These are phyloP conservation scores for Hypoxylon sp. DNA, from an alignment of 2,329 filamentous ascomycete genomes.

Conservation along the genomic window DNA sequence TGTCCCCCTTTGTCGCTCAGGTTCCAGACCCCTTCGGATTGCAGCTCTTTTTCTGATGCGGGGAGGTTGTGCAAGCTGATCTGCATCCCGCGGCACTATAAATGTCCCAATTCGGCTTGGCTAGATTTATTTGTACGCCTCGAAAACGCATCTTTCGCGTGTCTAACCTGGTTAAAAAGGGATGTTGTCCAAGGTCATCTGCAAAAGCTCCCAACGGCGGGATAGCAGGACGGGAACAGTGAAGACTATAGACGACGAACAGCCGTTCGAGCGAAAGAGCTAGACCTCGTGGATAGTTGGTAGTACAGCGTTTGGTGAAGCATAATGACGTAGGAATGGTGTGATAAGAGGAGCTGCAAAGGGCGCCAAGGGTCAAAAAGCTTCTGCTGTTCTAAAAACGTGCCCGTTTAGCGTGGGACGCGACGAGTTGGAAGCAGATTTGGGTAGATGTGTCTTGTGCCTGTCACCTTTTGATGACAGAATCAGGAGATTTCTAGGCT, in stretches of 20 bases:
- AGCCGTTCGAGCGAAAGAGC: slow-evolving; percentile 29
- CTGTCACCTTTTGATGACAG: slow-evolving; percentile 30
- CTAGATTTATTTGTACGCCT: slow-evolving; percentile 31
- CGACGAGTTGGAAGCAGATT: slow-evolving; percentile 31
- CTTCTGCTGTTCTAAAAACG: slow-evolving; percentile 24
- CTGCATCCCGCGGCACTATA: slow-evolving; percentile 39
- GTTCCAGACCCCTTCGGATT: slow-evolving; percentile 39
- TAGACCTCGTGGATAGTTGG: slow-evolving; percentile 36
- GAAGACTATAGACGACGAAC: slow-evolving; percentile 2
- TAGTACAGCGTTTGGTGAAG: slow-evolving; percentile 43
- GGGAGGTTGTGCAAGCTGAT: slow-evolving; percentile 42
- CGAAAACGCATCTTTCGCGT: slow-evolving; percentile 17
- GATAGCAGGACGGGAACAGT: background rate
- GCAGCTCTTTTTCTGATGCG: slow-evolving; percentile 38
- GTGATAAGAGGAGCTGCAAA: slow-evolving; percentile 45
- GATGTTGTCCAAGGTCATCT: slow-evolving; percentile 21
- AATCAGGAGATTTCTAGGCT: slow-evolving; percentile 34
- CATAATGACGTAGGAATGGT: slow-evolving; percentile 51
- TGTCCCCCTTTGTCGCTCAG: slow-evolving; percentile 24
- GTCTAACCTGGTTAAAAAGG: slow-evolving; percentile 13
- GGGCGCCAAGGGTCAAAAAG: slow-evolving; percentile 34
- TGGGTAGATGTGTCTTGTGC: slow-evolving; percentile 6
- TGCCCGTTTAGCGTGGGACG: slow-evolving; percentile 30
- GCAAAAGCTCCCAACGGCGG: slow-evolving; percentile 15
- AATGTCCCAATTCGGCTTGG: slow-evolving; percentile 32